Percentiles rank a stretch among this genome's conserved stretches.
phyloP scores from a whole-genome alignment of 345 rosid genomes.

The Cardiospermum halicacabum region DNA sequence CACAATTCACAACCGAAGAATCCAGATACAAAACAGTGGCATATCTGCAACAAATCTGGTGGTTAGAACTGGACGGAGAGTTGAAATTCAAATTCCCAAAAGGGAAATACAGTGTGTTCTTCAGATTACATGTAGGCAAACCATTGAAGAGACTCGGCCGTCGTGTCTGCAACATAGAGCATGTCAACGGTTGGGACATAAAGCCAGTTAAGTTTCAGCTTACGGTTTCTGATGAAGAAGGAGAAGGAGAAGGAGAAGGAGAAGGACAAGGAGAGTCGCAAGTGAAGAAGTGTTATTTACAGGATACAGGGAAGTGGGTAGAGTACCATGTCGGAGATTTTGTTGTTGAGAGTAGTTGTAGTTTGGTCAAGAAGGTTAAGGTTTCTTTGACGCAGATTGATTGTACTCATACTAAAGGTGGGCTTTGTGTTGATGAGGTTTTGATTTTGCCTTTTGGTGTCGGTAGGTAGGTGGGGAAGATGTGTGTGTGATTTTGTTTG shows the following conservation, averaged over 20 bases:
- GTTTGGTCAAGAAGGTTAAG: constrained; percentile 32
- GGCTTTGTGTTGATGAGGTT: constrained; percentile 72
- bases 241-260: no score
- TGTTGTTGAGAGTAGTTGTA: constrained; percentile 36
- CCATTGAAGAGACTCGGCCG: constrained; percentile 69
- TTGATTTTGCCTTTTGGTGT: constrained; percentile 48
- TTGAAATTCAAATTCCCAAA: constrained; percentile 70
- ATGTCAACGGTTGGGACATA: constrained; percentile 84
- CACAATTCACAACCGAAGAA: constrained; percentile 45
- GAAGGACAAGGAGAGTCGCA: constrained; percentile 41
- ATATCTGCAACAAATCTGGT: constrained; percentile 93
- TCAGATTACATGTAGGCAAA: constrained; percentile 70
- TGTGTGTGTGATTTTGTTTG: neutral
- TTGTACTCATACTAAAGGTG: constrained; percentile 96
- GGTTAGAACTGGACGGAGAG: constrained; percentile 89
- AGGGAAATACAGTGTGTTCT: constrained; percentile 74
- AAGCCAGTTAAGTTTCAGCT: constrained; percentile 82
- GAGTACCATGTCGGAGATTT: constrained; percentile 78
- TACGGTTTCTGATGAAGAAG: constrained; percentile 72
- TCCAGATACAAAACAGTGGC: constrained; percentile 73
- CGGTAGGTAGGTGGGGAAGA: constrained; percentile 31
- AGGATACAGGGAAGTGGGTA: constrained; percentile 62
- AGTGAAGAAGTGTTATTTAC: constrained; percentile 44
- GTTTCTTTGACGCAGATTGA: constrained; percentile 85
- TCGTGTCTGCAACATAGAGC: constrained; percentile 58